Base-by-base conservation (phyloP, 805 yeast genomes). In the Metschnikowia lunata region DNA sequence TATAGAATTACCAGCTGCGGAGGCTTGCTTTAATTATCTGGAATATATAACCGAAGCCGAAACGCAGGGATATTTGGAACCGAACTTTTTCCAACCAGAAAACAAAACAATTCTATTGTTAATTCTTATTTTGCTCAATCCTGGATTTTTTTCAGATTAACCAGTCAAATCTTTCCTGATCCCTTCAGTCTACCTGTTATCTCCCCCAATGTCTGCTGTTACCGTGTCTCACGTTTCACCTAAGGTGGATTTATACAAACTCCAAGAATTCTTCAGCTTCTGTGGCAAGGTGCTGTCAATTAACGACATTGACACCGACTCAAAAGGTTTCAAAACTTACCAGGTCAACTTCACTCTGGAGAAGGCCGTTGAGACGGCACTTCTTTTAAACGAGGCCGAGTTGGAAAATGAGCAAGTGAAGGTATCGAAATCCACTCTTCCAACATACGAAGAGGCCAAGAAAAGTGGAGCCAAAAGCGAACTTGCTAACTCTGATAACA, bases 381-480 rank as follows among this genome's bases (percentile, higher is more conserved):
- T 83, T 11, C 67, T 85, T 42, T 68, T 85, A 43, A 77, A 83
- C 50, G 89, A 86, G 36, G 89, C 91, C 4, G 87, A 83, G 60
- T 72, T 86, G 37, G 86, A 79, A 34, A 82, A 83, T 9, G 60
- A 64, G 37, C 67, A 74, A 9, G 80, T 85, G 36, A 59, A 64
- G 30, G 83, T 84, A 52, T 39, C 52, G 23, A 55, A 51, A 18
- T 31, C 44, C 10, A 49, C 42, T 26, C 54, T 57, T 28, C 57
- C 63, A 10, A 30, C 50, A 6, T 55, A 58, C 43, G 29, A 37
- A 1, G 54, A 44, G n/a, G 43, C 42, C 8, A 40, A 51, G 3
- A 48, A 32, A 11, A 45, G 40, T 4, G 43, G 41, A 3, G 38
- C 36, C 35, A 29, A 44, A 5, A 26, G 41, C 36, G 37, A 26